Base-by-base conservation (phyloP, 495 filamentous ascomycete species). In the Penicillium egyptiacum region DNA sequence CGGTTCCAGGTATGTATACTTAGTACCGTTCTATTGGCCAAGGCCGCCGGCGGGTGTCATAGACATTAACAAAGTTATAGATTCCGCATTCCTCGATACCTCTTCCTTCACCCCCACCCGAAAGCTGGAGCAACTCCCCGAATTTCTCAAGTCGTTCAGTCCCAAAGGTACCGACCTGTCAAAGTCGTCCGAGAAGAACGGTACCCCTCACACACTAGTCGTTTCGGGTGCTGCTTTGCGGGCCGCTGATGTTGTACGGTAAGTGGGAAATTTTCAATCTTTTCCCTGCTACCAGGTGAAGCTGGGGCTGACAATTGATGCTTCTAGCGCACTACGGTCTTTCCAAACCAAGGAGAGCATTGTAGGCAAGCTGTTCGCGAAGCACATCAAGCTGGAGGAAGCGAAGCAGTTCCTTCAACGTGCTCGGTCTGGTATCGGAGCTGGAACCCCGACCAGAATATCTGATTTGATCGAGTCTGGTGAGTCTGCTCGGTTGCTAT, bases 301-400 rank as follows among this genome's bases (percentile, higher is more conserved):
- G 22, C 40, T 41, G 39, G 64, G 39, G 50, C 53, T 50, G 25
- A 62, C 35, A 44, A 57, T 42, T 26, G 17, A 10, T 10, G 10
- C 7, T 3, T 54, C 4, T 31, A 91, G 91, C 61, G 81, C 85
- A 5, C 74, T 97, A 17, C 84, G 89, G 33, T 80, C 82, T 51
- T 96, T 91, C 66, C 87, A 91, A 62, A 86, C 79, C 14, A 92
- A 92, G 69, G 83, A 88, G 20, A 84, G 80, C 25, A 76, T 79
- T 43, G 85, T 98, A 3, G 91, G 88, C 22, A 98, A 98, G 71
- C 79, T 98, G 49, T 98, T 98, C 70, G 93, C 95, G 8, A 98
- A 98, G 68, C 94, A 98, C 60, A 96, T 98, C 76, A 98, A 98
- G 73, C 61, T 98, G 6, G 81, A 89, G 51, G 95, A 97, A 59